Conservation (phyloP, 345 rosid species). For the Lenwebbia sp. region DNA sequence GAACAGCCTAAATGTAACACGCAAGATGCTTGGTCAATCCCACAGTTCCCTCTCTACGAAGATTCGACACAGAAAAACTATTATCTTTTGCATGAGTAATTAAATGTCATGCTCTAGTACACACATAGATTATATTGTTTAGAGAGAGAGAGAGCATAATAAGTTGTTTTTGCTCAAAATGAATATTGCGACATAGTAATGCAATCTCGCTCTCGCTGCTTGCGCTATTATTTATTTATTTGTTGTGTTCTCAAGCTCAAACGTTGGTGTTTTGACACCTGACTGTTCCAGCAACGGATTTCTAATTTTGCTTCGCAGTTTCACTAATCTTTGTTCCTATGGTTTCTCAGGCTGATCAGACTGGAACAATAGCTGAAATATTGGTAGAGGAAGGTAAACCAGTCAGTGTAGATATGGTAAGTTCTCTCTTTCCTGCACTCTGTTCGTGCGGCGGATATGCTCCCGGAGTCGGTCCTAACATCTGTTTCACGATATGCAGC, state of each 20-base stretch:
- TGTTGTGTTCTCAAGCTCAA: not conserved
- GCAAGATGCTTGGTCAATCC: not conserved
- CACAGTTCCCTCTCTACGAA: not conserved
- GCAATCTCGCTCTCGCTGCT: not conserved
- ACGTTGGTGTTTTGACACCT: not conserved
- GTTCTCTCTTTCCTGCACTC: not conserved
- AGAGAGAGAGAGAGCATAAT: not conserved
- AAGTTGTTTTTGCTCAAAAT: not conserved
- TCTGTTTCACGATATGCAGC: constrained; percentile 36
- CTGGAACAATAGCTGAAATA: constrained; percentile 79
- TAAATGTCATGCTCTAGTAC: not conserved
- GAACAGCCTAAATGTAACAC: not conserved
- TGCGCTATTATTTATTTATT: not conserved
- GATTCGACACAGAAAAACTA: not conserved
- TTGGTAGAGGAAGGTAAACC: constrained; percentile 79
- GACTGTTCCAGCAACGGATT: not conserved
- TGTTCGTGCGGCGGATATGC: not conserved
- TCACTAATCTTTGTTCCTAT: not conserved
- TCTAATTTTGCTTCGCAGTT: not conserved
- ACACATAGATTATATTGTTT: not conserved
- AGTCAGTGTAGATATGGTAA: constrained; percentile 79
- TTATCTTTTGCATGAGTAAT: not conserved
- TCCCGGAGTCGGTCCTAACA: not conserved
- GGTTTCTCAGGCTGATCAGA: constrained; percentile 69
- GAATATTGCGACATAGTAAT: not conserved